A percentile compares a stretch with the other conserved stretches of the same genome.
These are phyloP conservation scores for Bolboschoenus planiculmis DNA, from an alignment of 176 grass and related monocot species.

Conservation along the genomic window DNA sequence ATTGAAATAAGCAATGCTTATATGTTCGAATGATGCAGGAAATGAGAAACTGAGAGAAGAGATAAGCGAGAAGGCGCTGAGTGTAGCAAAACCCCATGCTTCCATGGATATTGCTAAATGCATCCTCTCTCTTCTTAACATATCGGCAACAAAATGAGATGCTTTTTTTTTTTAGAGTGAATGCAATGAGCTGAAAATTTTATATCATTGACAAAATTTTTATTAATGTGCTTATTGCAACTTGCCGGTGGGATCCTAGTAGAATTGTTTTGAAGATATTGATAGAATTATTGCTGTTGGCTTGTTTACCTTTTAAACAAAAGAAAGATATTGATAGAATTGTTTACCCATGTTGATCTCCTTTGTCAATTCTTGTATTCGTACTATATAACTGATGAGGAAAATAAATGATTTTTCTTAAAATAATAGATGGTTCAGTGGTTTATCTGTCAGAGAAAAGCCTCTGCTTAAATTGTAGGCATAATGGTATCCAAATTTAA, in stretches of 20 bases:
- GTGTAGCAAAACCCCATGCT: conserved; percentile 50
- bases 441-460: not conserved
- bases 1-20: not conserved
- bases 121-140: conserved; percentile 48
- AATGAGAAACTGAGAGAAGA: conserved; percentile 71
- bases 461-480: not conserved
- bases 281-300: not conserved
- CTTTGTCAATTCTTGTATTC: not conserved
- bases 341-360: not conserved
- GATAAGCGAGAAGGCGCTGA: conserved; percentile 71
- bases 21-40: conserved; percentile 37
- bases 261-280: not conserved
- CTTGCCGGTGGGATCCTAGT: not conserved
- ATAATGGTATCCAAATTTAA: not conserved
- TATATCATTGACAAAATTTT: not conserved
- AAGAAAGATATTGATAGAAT: not conserved
- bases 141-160: conserved; percentile 34
- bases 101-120: conserved; percentile 56
- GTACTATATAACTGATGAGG: not conserved
- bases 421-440: not conserved
- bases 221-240: not conserved
- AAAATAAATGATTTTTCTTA: not conserved
- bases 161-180: not conserved
- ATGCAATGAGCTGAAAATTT: not conserved
- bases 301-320: not conserved